Conservation (phyloP, 2,329 filamentous ascomycete species). For the Colletotrichum brevisporum region DNA sequence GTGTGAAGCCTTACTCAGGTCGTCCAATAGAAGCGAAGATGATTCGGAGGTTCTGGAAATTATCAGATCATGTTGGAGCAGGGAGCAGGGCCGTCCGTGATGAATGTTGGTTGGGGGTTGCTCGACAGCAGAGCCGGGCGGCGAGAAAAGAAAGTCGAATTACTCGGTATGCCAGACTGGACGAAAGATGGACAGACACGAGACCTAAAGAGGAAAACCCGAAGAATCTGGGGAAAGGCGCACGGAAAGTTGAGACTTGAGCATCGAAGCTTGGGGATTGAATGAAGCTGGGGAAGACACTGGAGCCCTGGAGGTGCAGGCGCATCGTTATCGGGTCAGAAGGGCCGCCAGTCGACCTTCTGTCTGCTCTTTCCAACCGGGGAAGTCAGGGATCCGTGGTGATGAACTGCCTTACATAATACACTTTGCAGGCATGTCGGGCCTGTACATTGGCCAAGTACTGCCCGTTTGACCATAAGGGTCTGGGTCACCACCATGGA, state of each 20-base stretch:
- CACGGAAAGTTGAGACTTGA: neutral
- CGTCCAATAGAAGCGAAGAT: conserved; percentile 10
- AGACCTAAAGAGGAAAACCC: conserved; percentile 5
- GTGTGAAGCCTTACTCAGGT: conserved; percentile 19
- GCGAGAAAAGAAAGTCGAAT: neutral
- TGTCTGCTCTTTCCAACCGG: conserved; percentile 2
- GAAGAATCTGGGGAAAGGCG: conserved; percentile 11
- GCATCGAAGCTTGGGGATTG: neutral
- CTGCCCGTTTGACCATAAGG: conserved; percentile 7
- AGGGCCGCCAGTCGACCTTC: neutral
- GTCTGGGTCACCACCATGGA: conserved; percentile 24
- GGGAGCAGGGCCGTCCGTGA: conserved; percentile 13
- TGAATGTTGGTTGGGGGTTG: neutral
- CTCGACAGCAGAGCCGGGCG: neutral
- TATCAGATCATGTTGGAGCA: conserved; percentile 36
- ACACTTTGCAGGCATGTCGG: too few species aligned
- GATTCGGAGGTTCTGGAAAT: conserved; percentile 11
- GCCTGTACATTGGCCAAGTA: neutral
- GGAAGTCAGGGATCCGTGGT: neutral
- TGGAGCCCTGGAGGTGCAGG: neutral
- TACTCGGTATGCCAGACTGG: conserved; percentile 5
- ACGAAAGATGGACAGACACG: conserved; percentile 14
- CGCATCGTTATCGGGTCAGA: conserved; percentile 5
- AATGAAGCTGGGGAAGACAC: too few species aligned
- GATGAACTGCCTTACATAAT: too few species aligned